Evolutionary conservation across 345 rosid species (phyloP), one percentile per base, ranked within the genome.

Genomic region (Psidium guajava): DNA sequence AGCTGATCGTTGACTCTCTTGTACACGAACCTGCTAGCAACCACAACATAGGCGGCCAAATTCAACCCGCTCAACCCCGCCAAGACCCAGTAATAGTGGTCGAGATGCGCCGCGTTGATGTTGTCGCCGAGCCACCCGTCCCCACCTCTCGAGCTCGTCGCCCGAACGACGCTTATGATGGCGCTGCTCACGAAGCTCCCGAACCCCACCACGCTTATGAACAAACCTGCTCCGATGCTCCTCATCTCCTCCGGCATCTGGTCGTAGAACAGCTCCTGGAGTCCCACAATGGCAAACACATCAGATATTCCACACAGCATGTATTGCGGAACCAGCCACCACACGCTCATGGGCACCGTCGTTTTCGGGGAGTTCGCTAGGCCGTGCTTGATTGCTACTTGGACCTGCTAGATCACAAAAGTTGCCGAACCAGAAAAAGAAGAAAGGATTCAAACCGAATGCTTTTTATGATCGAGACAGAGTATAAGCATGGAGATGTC

Each of bases 321-420:
- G 85, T 95, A 95, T 51, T 95, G 99, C 0, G 99, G 99, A n/a
- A 95, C 91, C 54, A 97, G 85, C 98, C 98, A 95, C 92, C 95
- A 93, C 13, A 96, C 85, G 18, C 92, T 91, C 93, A 95, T 94
- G 0, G 99, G 98, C 8, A 95, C 91, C 9, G 83, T 52, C 4
- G 85, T 91, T 88, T 92, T 92, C 0, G 98, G 98, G 55, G 64
- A 81, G 89, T 93, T 93, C 6, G 87, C 42, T 1, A 94, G 88
- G 85, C 93, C 95, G 64, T 94, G 92, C 10, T 90, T 87, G 32
- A 85, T 88, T 2, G 95, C 98, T 13, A 86, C 86, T 84, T 40
- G 51, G n/a, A 97, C 47, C 77, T 69, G 80, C 47, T 9, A 36
- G 75, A 64, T 64, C 21, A 28, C 20, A 32, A 15, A 15, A 18